phyloP scores from a whole-genome alignment of 331 rosid species.

The Ulmus americana region DNA sequence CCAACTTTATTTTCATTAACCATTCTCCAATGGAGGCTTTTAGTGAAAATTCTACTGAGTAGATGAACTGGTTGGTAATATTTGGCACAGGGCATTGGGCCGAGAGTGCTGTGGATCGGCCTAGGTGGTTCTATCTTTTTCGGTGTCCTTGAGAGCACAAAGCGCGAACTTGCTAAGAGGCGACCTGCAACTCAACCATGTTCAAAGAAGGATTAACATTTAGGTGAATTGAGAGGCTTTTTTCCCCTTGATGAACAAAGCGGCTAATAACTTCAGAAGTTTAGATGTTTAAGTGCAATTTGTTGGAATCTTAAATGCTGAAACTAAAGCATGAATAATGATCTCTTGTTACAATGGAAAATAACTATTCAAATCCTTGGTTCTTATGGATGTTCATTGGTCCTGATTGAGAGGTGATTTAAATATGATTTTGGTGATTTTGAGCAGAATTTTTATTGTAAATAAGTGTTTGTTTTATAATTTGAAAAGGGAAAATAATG shows the following conservation, averaged over 20 bases:
- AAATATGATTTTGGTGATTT: too few relatives aligned
- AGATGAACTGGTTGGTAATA: background rate
- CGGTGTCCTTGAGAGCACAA: constrained; percentile 43
- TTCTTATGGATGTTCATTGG: background rate
- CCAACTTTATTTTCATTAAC: too few relatives aligned
- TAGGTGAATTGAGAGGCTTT: background rate
- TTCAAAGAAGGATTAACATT: constrained; percentile 26
- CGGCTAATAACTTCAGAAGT: background rate
- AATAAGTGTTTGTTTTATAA: too few relatives aligned
- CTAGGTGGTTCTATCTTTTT: constrained; percentile 46
- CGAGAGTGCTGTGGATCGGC: constrained; percentile 55
- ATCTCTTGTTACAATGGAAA: background rate
- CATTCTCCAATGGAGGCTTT: too few relatives aligned
- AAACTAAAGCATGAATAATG: background rate
- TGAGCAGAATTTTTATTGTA: too few relatives aligned
- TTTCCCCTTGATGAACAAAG: background rate
- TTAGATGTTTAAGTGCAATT: background rate
- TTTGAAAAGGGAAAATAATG: too few relatives aligned
- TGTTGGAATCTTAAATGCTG: background rate
- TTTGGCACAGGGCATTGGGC: constrained; percentile 46
- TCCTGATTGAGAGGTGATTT: too few relatives aligned
- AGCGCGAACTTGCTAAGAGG: constrained; percentile 37
- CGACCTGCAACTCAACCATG: constrained; percentile 26
- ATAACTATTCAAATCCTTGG: background rate
- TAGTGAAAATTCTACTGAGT: too few relatives aligned